Evolutionary conservation across 306 rosid species (phyloP).

Genomic region (Vigna hirtella): DNA sequence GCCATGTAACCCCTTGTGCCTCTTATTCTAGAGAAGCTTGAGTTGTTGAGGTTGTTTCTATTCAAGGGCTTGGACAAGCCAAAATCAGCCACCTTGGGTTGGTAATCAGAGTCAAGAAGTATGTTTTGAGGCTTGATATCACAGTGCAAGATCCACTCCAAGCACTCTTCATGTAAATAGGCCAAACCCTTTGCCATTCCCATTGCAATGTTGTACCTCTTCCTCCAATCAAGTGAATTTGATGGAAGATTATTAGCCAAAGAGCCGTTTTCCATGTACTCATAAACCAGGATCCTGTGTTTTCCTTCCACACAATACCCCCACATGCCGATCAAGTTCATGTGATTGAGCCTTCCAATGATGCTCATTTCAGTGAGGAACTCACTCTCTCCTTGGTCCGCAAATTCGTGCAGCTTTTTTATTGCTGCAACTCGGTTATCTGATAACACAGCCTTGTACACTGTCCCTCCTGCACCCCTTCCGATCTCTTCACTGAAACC

Average conservation of each 20-base stretch:
- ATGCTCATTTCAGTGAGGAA: slow-evolving; percentile 37
- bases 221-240: slow-evolving; percentile 12
- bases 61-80: slow-evolving; percentile 33
- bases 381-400: slow-evolving; percentile 42
- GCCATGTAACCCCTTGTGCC: slow-evolving; percentile 54
- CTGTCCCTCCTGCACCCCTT: slow-evolving; percentile 54
- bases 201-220: slow-evolving; percentile 11
- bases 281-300: slow-evolving; percentile 39
- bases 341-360: slow-evolving; percentile 42
- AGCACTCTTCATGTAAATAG: slow-evolving; percentile 27
- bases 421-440: slow-evolving; percentile 54
- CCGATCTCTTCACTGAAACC: slow-evolving; percentile 56
- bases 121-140: slow-evolving; percentile 30
- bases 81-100: slow-evolving; percentile 34
- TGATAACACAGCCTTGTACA: slow-evolving; percentile 37
- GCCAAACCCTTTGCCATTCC: slow-evolving; percentile 32
- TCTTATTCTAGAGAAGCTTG: slow-evolving; percentile 53
- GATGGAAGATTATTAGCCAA: slow-evolving; percentile 14
- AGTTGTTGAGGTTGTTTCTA: slow-evolving; percentile 28
- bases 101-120: slow-evolving; percentile 23
- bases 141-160: slow-evolving; percentile 33
- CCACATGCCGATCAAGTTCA: slow-evolving; percentile 44
- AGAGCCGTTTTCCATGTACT: slow-evolving; percentile 30
- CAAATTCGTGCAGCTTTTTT: slow-evolving; percentile 45
- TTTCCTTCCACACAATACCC: slow-evolving; percentile 39